A percentile compares a stretch with the other conserved stretches of the same genome.
phyloP scores from a whole-genome alignment of 345 rosid genomes.

The Schrenkiella parvula region DNA sequence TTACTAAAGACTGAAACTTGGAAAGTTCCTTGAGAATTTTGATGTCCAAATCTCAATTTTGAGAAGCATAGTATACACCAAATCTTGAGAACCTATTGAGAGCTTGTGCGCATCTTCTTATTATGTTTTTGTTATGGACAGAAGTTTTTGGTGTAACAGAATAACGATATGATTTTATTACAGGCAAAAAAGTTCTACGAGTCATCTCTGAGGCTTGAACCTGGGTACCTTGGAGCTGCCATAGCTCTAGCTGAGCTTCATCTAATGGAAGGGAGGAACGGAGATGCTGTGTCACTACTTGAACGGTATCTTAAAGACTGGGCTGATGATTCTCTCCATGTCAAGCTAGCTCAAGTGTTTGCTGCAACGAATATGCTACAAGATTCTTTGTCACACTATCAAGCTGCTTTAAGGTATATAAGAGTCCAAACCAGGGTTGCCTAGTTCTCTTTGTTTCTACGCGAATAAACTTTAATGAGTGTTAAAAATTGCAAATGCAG shows the following conservation, averaged over 20 bases:
- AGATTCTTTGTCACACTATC: conserved; percentile 85
- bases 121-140: background rate
- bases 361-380: conserved; percentile 80
- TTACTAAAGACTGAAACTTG: background rate
- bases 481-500: conserved; percentile 40
- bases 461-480: background rate
- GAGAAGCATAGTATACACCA: background rate
- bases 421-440: background rate
- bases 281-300: conserved; percentile 92
- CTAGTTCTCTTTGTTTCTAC: background rate
- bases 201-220: conserved; percentile 91
- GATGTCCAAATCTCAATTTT: background rate
- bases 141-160: background rate
- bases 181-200: conserved; percentile 97
- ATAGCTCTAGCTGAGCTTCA: conserved; percentile 96
- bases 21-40: background rate
- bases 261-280: conserved; percentile 80
- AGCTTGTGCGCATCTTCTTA: conserved; percentile 3
- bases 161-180: conserved; percentile 11
- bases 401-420: conserved; percentile 77
- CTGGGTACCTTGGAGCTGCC: conserved; percentile 95
- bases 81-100: background rate
- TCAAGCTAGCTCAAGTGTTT: conserved; percentile 94
- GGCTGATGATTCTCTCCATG: conserved; percentile 98
- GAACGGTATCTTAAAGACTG: conserved; percentile 94